Base-by-base conservation (phyloP, 345 rosid species). In the Citrus hindsii region DNA sequence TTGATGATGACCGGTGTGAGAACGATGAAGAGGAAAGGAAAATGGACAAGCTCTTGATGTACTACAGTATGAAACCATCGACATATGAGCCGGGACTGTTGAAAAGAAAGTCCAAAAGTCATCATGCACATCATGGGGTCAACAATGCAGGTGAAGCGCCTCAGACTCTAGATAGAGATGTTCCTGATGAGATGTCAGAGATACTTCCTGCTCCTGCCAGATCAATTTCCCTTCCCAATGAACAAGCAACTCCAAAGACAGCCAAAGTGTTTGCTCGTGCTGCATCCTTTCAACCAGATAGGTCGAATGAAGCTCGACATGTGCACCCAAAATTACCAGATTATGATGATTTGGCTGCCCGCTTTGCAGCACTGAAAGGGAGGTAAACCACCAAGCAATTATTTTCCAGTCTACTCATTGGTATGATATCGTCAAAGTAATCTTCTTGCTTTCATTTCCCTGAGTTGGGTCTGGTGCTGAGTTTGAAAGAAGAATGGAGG, bases 301-400 rank as follows among this genome's bases (percentile, higher is more conserved):
- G 91, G 76, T 87, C 91, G 2, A 83, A 71, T 77, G 79, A 83
- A 37, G 93, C 94, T 12, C 83, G 87, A 67, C 99, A 96, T 46
- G 99, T 96, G 81, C 99, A 96, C 85, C 99, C 98, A 1, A 96
- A 94, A 83, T 85, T 96, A 78, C 99, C 98, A 5, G 90, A 96
- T 80, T 96, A 92, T 61, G 99, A 96, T 61, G 95, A 91, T 78
- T 83, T 96, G 89, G 97, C 99, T 7, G 98, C 99, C 7, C 88
- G 90, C 22, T 85, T 96, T 83, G 93, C 99, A 7, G 92, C 95
- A 51, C 88, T 94, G 71, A 92, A 87, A 84, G 98, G 97, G 71
- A 89, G 86, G 73, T 94, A 87, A 53, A 60, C 46, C 51, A n/a
- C 60, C 46, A 40, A 25, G 79, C 38, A 75, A 74, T 18, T 24